Evolutionary conservation across 164 flowering plant species (phyloP).

Genomic region (Stephania yunnanensis): DNA sequence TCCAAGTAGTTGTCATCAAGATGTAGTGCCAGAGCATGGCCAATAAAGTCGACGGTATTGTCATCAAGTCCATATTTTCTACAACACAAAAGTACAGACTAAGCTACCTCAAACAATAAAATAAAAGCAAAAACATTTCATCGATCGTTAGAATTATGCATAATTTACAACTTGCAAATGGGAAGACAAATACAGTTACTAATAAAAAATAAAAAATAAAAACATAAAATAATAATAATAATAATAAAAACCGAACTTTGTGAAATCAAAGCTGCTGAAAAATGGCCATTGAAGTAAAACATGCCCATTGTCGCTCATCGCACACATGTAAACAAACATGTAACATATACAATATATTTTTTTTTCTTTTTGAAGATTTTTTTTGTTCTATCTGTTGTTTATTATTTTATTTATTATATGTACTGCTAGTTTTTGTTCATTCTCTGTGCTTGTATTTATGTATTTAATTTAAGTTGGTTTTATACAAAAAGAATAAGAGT

Average conservation of each 20-base stretch:
- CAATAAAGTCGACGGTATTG: slow-evolving; percentile 86
- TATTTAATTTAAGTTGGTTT: too few species aligned
- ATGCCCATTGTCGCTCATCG: too few species aligned
- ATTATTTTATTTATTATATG: too few species aligned
- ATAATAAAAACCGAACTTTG: too few species aligned
- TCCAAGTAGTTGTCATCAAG: slow-evolving; percentile 69
- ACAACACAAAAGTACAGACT: slow-evolving; percentile 12
- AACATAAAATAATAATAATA: not conserved
- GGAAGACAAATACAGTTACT: too few species aligned
- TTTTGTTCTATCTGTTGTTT: too few species aligned
- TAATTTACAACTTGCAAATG: not conserved
- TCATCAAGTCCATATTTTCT: slow-evolving; percentile 94
- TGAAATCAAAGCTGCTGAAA: not conserved
- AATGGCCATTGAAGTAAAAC: not conserved
- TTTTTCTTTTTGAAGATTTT: too few species aligned
- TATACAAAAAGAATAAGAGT: too few species aligned
- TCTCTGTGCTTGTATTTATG: too few species aligned
- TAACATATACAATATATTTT: too few species aligned
- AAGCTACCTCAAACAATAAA: not conserved
- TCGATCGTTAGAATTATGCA: not conserved
- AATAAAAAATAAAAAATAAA: not conserved
- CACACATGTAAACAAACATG: too few species aligned
- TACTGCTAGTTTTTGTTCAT: too few species aligned
- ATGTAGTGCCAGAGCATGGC: slow-evolving; percentile 93
- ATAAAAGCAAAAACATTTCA: not conserved